Evolutionary conservation across 2,329 filamentous ascomycete species (phyloP).

Genomic region (Simplicillium sp.): DNA sequence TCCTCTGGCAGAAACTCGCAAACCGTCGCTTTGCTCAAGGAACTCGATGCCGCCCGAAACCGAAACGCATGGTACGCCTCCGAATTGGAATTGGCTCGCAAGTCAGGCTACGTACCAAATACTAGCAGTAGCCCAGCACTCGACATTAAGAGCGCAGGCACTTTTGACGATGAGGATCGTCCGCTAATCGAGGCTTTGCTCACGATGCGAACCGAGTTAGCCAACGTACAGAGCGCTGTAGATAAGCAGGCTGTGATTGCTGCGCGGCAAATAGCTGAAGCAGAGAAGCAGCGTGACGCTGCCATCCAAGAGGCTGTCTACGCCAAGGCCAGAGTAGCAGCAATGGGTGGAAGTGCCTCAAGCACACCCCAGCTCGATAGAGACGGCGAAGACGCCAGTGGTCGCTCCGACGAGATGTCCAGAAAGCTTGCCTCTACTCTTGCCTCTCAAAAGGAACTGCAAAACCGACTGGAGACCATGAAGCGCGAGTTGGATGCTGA

Average conservation of each 20-base stretch:
- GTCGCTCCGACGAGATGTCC: constrained; percentile 58
- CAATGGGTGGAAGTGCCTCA: constrained; percentile 53
- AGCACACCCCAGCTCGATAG: constrained; percentile 50
- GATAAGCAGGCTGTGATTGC: constrained; percentile 81
- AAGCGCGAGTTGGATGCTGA: constrained; percentile 70
- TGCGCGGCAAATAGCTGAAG: constrained; percentile 82
- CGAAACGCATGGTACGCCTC: constrained; percentile 96
- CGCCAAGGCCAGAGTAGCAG: constrained; percentile 84
- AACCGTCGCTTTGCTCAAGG: constrained; percentile 70
- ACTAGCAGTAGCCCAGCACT: constrained; percentile 60
- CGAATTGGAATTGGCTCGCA: constrained; percentile 82
- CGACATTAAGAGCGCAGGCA: constrained; percentile 67
- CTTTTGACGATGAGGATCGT: constrained; percentile 84
- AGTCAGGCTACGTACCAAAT: constrained; percentile 75
- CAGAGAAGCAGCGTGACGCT: constrained; percentile 87
- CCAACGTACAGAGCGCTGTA: constrained; percentile 81
- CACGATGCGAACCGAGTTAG: constrained; percentile 80
- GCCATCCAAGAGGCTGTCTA: constrained; percentile 95
- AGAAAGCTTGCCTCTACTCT: constrained; percentile 76
- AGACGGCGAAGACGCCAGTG: constrained; percentile 49
- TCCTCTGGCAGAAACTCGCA: constrained; percentile 53
- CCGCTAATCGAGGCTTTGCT: constrained; percentile 87
- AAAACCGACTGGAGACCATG: constrained; percentile 61
- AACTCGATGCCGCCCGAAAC: constrained; percentile 75
- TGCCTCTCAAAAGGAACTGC: constrained; percentile 70